Conservation (phyloP, 345 rosid species). For the Streptanthus diversifolius region DNA sequence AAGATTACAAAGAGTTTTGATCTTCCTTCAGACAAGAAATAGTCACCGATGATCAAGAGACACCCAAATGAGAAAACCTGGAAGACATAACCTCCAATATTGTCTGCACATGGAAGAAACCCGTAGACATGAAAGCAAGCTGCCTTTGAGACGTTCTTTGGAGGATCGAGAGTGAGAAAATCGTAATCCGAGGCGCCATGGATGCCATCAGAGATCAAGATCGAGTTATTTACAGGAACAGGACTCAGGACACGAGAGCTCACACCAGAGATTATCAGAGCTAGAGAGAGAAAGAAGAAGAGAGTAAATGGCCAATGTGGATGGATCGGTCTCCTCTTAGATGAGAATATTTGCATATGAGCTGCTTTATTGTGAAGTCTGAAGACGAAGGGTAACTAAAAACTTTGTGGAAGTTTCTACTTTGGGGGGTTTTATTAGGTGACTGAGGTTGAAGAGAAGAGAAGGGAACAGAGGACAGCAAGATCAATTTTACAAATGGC, state of each 20-base stretch:
- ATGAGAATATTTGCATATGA: conserved; percentile 24
- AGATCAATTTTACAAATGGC: background rate
- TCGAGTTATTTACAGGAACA: conserved; percentile 10
- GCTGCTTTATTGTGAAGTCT: conserved; percentile 2
- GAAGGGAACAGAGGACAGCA: background rate
- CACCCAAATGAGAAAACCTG: conserved; percentile 34
- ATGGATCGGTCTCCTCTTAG: conserved; percentile 2
- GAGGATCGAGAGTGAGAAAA: conserved; percentile 25
- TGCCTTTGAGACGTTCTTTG: conserved; percentile 21
- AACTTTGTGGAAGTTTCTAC: background rate
- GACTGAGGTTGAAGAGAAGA: background rate
- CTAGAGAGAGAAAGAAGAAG: background rate
- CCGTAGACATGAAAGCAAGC: conserved; percentile 35
- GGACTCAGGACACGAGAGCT: conserved; percentile 31
- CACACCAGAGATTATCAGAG: conserved; percentile 19
- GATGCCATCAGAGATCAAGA: conserved; percentile 29
- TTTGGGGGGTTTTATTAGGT: background rate
- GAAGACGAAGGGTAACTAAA: background rate
- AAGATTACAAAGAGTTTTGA: conserved; percentile 32
- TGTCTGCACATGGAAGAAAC: conserved; percentile 40
- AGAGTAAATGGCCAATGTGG: background rate
- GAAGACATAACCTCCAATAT: conserved; percentile 32
- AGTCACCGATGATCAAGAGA: conserved; percentile 35
- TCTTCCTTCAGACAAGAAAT: conserved; percentile 35
- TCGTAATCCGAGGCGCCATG: conserved; percentile 4